Base-by-base conservation (phyloP, 73 alveolate genomes). In the Tetrahymena thermophila region DNA sequence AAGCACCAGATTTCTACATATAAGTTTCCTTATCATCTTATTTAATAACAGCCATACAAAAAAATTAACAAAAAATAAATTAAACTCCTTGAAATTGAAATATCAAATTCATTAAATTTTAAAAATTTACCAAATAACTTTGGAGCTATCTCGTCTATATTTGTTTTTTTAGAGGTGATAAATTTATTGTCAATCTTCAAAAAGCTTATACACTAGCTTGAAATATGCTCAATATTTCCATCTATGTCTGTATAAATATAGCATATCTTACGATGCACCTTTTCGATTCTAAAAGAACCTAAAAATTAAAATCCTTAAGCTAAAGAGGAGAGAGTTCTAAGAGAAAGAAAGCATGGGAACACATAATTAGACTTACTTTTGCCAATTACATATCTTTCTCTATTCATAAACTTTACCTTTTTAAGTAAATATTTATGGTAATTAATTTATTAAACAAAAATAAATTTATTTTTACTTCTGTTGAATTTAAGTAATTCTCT, bases 341-440 rank as follows among this genome's bases (percentile, higher is more conserved):
- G 83, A 21, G 43, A 50, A 11, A 95, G 85, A 35, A 34, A 85
- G 57, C 97, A 95, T 21, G 97, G 97, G 34, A 44, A 38, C 0
- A 95, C 94, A 93, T 95, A 95, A 89, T 95, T 95, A 7, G 97
- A 95, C 84, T 95, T 95, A 93, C 35, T 85, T 31, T 95, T 95
- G 0, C 93, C 50, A 40, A 85, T 85, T 3, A 95, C 95, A 35
- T 84, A 89, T 89, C 97, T 95, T 93, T 95, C 97, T 56, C 94
- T 95, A 43, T 43, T 85, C 56, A 95, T 50, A 35, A 85, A 84
- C 55, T 93, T 89, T 43, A 35, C 94, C 89, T 71, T 19, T 23
- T 11, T 11, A 7, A 4, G 2, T 6, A 44, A 15, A 31, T 17
- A 13, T 58, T 58, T 8, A 21, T 15, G 37, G 1, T 58, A n/a